Conservation (phyloP, 1,139 yeast species). For the Zygotorulaspora mrakii region DNA sequence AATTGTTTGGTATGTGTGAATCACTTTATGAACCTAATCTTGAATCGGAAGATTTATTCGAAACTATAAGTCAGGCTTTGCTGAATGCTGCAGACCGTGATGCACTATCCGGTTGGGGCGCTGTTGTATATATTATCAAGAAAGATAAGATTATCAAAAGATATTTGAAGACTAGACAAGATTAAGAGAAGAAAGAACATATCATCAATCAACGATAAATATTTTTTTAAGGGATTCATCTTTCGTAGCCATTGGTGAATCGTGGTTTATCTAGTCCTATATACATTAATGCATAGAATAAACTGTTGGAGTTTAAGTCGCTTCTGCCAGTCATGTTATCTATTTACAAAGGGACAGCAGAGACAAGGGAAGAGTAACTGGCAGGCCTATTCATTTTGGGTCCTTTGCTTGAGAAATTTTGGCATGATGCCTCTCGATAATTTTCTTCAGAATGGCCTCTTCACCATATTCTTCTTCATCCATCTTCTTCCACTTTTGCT, state of each 20-base stretch:
- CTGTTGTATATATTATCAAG: conserved; percentile 86
- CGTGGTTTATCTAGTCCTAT: conserved; percentile 2
- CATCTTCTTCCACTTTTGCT: conserved; percentile 53
- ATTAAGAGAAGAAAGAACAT: conserved; percentile 40
- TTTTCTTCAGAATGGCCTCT: conserved; percentile 64
- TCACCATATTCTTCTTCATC: conserved; percentile 82
- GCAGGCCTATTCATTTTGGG: neutral
- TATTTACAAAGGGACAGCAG: too few relatives aligned
- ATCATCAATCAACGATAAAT: conserved; percentile 6
- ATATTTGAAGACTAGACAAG: conserved; percentile 91
- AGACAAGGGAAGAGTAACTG: too few relatives aligned
- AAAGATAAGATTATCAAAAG: conserved; percentile 88
- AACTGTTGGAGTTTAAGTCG: neutral
- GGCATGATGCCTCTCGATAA: conserved; percentile 47
- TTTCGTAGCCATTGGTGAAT: neutral
- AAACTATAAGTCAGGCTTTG: conserved; percentile 90
- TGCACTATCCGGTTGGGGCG: conserved; percentile 98
- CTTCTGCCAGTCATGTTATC: too few relatives aligned
- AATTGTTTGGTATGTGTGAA: conserved; percentile 97
- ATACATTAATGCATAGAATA: conserved; percentile 1
- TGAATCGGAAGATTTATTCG: conserved; percentile 94
- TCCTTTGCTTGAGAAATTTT: conserved; percentile 6
- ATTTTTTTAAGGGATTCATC: neutral
- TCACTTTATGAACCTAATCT: conserved; percentile 89
- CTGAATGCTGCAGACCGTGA: conserved; percentile 96